These are phyloP conservation scores for Pichiaceae sp. DNA, from an alignment of 1,139 yeast genomes.

Conservation along the genomic window DNA sequence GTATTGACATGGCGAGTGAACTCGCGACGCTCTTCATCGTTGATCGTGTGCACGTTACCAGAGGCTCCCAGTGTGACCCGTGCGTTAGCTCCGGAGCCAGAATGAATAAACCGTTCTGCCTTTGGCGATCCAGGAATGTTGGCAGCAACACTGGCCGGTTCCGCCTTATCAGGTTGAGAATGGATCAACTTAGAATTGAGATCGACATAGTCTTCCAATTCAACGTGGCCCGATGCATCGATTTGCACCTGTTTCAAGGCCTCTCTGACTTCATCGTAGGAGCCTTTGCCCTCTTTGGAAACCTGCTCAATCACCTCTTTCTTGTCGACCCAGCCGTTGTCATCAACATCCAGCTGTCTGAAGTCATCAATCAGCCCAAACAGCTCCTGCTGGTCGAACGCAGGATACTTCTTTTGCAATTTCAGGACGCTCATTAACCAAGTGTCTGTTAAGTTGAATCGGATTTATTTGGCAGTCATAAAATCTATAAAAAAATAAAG, in stretches of 20 bases:
- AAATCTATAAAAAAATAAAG: too few relatives aligned
- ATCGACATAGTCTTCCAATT: constrained; percentile 91
- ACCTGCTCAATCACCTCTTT: constrained; percentile 81
- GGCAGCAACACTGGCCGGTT: constrained; percentile 9
- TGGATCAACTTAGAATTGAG: constrained; percentile 64
- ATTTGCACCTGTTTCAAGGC: constrained; percentile 84
- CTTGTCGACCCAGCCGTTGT: constrained; percentile 93
- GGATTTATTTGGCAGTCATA: too few relatives aligned
- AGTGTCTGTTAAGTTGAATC: too few relatives aligned
- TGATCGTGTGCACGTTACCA: constrained; percentile 94
- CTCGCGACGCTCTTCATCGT: constrained; percentile 94
- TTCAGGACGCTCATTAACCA: constrained; percentile 2
- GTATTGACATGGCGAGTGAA: constrained; percentile 93
- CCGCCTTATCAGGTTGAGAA: too few relatives aligned
- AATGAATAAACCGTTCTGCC: constrained; percentile 35
- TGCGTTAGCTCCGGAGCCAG: constrained; percentile 43
- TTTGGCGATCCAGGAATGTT: constrained; percentile 12
- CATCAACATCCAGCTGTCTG: constrained; percentile 77
- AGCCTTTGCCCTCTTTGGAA: constrained; percentile 67
- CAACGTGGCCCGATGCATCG: constrained; percentile 96
- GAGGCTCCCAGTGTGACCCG: constrained; percentile 77
- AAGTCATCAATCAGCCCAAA: constrained; percentile 78
- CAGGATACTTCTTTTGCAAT: constrained; percentile 69
- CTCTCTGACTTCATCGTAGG: constrained; percentile 91
- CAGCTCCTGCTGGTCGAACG: constrained; percentile 76